Base-by-base conservation (phyloP, 1,284 basidiomycete genomes). In the Erythrobasidium hasegawianum region DNA sequence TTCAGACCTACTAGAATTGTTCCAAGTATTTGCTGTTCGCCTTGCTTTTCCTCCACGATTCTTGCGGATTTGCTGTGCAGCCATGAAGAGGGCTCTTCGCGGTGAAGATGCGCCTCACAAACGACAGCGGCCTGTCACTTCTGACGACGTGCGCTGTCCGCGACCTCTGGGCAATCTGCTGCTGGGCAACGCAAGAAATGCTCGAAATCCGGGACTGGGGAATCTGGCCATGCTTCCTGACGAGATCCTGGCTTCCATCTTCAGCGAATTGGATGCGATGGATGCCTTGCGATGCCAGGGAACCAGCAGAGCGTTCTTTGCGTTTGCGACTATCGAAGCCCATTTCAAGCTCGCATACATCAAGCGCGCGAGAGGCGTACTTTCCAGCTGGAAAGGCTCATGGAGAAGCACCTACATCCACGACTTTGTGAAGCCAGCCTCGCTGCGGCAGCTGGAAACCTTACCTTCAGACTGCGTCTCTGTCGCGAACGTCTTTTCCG, bases 301-400 rank as follows among this genome's bases (percentile, higher is more conserved):
- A 4, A 57, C 58, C 13, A 66, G 59, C 18, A 54, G 45, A 13
- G 69, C 74, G 0, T 70, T 76, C 55, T 75, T 72, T 60, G 75
- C 72, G 2, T 76, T 72, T 57, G 55, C 70, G 7, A 38, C 61
- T 2, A 69, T 72, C 38, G 73, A 76, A 43, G 70, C 68, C 8
- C 60, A 72, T 18, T 76, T 73, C 74, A 76, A 75, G 58, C 69
- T 72, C 13, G 58, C 67, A 1, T 74, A 71, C 57, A 56, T 75
- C 22, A 57, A 64, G 58, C 40, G 52, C 7, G 64, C 66, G 8
- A 50, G 57, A 13, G 69, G 68, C 0, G 45, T 27, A 0, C 60
- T 73, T 2, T 47, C 40, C 2, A 20, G 38, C 14, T 74, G 73
- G 73, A 64, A 53, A 54, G 70, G 71, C 2, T 59, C 53, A 26